Evolutionary conservation across 805 yeast species (phyloP).

Genomic region (Hanseniaspora valbyensis): DNA sequence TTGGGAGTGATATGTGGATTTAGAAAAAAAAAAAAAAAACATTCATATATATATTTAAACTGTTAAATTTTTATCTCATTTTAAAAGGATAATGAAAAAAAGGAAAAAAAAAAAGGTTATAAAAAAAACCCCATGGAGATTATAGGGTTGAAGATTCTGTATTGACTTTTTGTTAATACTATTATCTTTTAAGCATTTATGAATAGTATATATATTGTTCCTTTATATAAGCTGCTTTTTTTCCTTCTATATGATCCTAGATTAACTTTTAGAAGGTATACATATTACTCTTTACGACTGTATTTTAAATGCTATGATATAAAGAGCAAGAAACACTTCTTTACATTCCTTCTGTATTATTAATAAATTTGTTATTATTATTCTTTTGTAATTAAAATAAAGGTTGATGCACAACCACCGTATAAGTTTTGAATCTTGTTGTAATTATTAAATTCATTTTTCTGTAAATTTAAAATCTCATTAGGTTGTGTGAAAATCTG

Average conservation of each 20-base stretch:
- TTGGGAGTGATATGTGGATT: too few relatives aligned
- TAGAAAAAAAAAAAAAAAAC: too few relatives aligned
- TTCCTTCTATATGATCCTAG: conserved; percentile 24
- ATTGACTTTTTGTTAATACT: background rate
- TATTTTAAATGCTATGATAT: conserved; percentile 19
- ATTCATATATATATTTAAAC: too few relatives aligned
- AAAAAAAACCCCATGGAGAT: too few relatives aligned
- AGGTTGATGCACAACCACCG: conserved; percentile 62
- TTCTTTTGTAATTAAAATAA: conserved; percentile 32
- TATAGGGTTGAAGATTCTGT: too few relatives aligned
- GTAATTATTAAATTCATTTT: conserved; percentile 23
- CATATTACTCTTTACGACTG: conserved; percentile 69
- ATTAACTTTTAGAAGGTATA: conserved; percentile 47
- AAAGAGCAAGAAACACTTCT: conserved; percentile 34
- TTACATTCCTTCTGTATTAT: conserved; percentile 40
- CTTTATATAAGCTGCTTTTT: background rate
- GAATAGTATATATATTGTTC: background rate
- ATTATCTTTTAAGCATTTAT: background rate
- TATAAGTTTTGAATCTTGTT: conserved; percentile 30
- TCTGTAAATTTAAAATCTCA: conserved; percentile 5
- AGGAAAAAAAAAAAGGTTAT: too few relatives aligned
- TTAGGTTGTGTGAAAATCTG: conserved; percentile 10
- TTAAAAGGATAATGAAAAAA: too few relatives aligned
- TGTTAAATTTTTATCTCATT: too few relatives aligned
- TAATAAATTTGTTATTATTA: too few relatives aligned